These are phyloP conservation scores for Nyctanthes arbortristis DNA, from an alignment of 257 asterid species.

Conservation along the genomic window DNA sequence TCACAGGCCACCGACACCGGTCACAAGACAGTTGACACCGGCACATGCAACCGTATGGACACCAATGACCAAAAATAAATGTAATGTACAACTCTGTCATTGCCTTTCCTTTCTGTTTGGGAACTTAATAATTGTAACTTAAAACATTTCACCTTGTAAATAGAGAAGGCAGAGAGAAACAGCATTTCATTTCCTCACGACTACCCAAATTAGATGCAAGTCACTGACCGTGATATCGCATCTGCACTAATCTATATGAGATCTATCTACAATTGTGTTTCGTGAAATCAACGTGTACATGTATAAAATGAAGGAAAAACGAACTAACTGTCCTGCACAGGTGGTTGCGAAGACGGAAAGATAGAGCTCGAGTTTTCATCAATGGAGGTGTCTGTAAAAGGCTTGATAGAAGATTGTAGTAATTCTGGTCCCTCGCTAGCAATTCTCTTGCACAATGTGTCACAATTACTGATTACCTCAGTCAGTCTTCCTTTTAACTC, in stretches of 20 bases:
- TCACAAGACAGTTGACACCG: no score
- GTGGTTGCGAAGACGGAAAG: conserved; percentile 18
- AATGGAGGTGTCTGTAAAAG: conserved; percentile 46
- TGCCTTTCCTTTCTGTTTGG: no score
- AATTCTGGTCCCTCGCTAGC: conserved; percentile 77
- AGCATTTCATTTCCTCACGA: background rate
- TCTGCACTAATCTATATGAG: no score
- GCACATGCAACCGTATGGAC: no score
- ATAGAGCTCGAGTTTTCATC: conserved; percentile 27
- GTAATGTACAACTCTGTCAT: no score
- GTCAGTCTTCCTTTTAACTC: conserved; percentile 91
- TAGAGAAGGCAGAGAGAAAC: background rate
- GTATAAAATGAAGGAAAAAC: background rate
- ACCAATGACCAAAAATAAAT: no score
- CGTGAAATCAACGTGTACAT: conserved; percentile 11
- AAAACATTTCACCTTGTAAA: no score
- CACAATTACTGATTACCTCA: conserved; percentile 88
- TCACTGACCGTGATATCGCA: background rate
- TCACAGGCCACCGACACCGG: no score
- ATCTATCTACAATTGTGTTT: conserved; percentile 14
- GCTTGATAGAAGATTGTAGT: conserved; percentile 63
- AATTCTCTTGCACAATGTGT: conserved; percentile 87
- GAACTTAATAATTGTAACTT: no score
- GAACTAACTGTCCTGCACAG: conserved; percentile 23
- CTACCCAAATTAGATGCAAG: background rate